Percentiles rank a stretch among this genome's conserved stretches.
phyloP scores from a whole-genome alignment of 176 grass and related monocot genomes.

The Bothriochloa decipiens region DNA sequence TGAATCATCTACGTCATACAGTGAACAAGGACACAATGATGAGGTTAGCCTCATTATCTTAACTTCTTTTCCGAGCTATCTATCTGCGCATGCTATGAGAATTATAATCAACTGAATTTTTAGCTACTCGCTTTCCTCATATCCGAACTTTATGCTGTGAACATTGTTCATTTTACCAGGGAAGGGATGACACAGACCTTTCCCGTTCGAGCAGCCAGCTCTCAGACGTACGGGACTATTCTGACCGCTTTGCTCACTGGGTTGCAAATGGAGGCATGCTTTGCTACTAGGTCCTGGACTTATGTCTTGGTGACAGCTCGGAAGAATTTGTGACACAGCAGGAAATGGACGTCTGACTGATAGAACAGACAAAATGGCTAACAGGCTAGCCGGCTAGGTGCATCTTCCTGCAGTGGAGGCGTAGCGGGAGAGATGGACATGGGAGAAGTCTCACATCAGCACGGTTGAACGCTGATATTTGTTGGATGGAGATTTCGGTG shows the following conservation, averaged over 20 bases:
- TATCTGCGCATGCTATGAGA: not conserved
- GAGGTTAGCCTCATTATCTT: slow-evolving; percentile 40
- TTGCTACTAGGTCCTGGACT: slow-evolving; percentile 61
- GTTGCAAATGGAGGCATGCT: slow-evolving; percentile 69
- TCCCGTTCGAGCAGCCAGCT: slow-evolving; percentile 40
- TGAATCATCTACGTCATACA: slow-evolving; percentile 60
- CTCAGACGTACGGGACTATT: slow-evolving; percentile 45
- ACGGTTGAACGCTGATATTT: not conserved
- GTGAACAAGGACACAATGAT: slow-evolving; percentile 41
- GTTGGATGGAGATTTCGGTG: not conserved
- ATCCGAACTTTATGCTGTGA: not conserved
- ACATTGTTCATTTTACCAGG: slow-evolving; percentile 42
- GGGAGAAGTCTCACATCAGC: slow-evolving; percentile 28
- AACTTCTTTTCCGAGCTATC: not conserved
- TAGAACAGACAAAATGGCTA: not conserved
- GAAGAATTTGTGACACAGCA: not conserved
- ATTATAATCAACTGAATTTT: not conserved
- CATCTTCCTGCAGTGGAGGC: not conserved
- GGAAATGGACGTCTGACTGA: not conserved
- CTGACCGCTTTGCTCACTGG: slow-evolving; percentile 77
- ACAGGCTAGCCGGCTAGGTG: not conserved
- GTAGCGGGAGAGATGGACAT: not conserved
- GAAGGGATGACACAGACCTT: slow-evolving; percentile 51
- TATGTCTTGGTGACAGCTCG: slow-evolving; percentile 2
- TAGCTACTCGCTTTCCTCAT: not conserved